Base-by-base conservation (phyloP, 164 flowering plant genomes). In the Buxus sempervirens region DNA sequence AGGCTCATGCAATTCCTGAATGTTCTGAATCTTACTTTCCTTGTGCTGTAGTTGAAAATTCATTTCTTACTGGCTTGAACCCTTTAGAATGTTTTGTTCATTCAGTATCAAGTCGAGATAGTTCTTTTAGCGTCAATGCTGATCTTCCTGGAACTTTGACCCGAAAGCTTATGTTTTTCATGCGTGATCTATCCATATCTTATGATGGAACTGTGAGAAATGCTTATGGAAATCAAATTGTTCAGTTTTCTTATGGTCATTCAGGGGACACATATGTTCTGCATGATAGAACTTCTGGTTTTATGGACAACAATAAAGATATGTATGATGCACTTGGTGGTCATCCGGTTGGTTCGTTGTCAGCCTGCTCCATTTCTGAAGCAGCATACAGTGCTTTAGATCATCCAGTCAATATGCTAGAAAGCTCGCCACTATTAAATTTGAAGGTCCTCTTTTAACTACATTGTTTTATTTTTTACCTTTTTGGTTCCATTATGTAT, bases 131-230 rank as follows among this genome's bases (percentile, higher is more conserved):
- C 75, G 96, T 85, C 25, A 86, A 90, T 83, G 99, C 98, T 63
- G 93, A 90, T 70, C 70, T 96, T 72, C 93, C 99, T 23, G 98
- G 99, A 48, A 89, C 89, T 25, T 73, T 96, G 76, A 79, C 67
- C 15, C 77, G 98, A 18, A 87, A 77, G 70, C 85, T 96, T 42
- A 90, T 86, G 93, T 90, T 82, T 81, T 86, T 87, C 73, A 79
- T 96, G 95, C 88, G 99, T 20, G 98, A 96, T 79, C 36, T 90
- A 5, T 69, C 63, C 28, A 21, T 77, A 38, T 80, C 89, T 25
- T 96, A 96, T 82, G 99, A 96, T 83, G 98, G 97, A 27, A 96
- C 98, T 1, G 96, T 96, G 21, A 85, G 99, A 76, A 88, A 78
- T 79, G 78, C 86, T 9, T 85, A 88, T 74, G 99, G 99, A 48